These are phyloP conservation scores for Rhexocercosporidium sp. DNA, from an alignment of 2,329 filamentous ascomycete genomes.

Conservation along the genomic window DNA sequence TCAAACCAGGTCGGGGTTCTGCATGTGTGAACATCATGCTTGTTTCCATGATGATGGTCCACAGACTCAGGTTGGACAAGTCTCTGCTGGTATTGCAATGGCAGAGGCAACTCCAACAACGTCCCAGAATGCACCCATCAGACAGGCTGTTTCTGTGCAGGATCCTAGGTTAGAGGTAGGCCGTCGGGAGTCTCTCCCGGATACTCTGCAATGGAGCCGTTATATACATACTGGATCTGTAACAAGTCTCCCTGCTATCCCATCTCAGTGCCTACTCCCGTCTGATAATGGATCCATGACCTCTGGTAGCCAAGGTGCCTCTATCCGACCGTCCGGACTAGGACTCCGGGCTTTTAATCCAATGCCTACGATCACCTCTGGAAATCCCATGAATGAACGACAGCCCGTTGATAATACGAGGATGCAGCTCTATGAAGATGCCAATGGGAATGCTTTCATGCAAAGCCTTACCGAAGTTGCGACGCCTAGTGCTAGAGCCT, in stretches of 20 bases:
- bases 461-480: conserved; percentile 41
- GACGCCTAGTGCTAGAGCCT: conserved; percentile 35
- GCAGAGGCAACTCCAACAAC: conserved; percentile 1
- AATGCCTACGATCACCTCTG: conserved; percentile 29
- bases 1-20: conserved; percentile 39
- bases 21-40: conserved; percentile 61
- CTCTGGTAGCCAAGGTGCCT: conserved; percentile 35
- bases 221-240: conserved; percentile 34
- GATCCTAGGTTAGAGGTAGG: conserved; percentile 12
- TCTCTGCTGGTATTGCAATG: background rate
- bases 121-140: conserved; percentile 11
- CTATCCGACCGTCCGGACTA: conserved; percentile 35
- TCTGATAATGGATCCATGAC: conserved; percentile 41
- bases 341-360: conserved; percentile 38
- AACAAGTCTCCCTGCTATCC: conserved; percentile 42
- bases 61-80: conserved; percentile 17
- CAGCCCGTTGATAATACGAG: conserved; percentile 17
- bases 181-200: conserved; percentile 27
- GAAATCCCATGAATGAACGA: background rate
- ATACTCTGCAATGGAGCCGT: conserved; percentile 38
- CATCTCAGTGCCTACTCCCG: conserved; percentile 44
- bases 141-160: background rate
- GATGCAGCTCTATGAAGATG: conserved; percentile 38
- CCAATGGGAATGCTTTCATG: conserved; percentile 33
- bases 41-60: conserved; percentile 53